phyloP scores from a whole-genome alignment of 2,329 filamentous ascomycete species.

The Clarireedia sp. region DNA sequence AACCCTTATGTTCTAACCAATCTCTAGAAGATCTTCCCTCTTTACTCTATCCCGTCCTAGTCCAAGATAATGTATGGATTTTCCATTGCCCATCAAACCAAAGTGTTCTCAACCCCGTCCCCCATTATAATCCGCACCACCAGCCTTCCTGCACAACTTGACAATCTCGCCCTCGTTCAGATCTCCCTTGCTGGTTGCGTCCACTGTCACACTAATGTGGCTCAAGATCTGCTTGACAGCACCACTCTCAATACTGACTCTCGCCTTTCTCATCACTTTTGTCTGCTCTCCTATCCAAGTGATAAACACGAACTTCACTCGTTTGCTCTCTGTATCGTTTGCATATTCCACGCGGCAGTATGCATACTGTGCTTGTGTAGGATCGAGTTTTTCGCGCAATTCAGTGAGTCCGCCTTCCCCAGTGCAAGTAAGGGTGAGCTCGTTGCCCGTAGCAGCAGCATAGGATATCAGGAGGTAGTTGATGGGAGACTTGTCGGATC shows the following conservation, averaged over 20 bases:
- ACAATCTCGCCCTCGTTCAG: constrained; percentile 56
- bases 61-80: background rate
- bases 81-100: background rate
- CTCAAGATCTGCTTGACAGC: constrained; percentile 54
- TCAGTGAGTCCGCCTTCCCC: constrained; percentile 54
- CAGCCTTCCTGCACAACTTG: constrained; percentile 52
- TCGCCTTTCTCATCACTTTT: constrained; percentile 62
- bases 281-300: constrained; percentile 61
- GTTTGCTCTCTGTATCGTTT: constrained; percentile 61
- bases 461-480: constrained; percentile 64
- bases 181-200: constrained; percentile 52
- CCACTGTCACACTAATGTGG: constrained; percentile 59
- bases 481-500: constrained; percentile 55
- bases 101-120: constrained; percentile 36
- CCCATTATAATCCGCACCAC: constrained; percentile 65
- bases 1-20: background rate
- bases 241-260: constrained; percentile 59
- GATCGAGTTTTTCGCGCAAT: constrained; percentile 48
- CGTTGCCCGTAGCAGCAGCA: constrained; percentile 46
- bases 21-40: no score
- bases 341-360: constrained; percentile 56
- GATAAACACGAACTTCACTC: constrained; percentile 60
- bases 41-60: background rate
- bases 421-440: constrained; percentile 46
- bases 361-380: constrained; percentile 23